Base-by-base conservation (phyloP, 2,329 filamentous ascomycete genomes). In the Rugonectria rugulosa region DNA sequence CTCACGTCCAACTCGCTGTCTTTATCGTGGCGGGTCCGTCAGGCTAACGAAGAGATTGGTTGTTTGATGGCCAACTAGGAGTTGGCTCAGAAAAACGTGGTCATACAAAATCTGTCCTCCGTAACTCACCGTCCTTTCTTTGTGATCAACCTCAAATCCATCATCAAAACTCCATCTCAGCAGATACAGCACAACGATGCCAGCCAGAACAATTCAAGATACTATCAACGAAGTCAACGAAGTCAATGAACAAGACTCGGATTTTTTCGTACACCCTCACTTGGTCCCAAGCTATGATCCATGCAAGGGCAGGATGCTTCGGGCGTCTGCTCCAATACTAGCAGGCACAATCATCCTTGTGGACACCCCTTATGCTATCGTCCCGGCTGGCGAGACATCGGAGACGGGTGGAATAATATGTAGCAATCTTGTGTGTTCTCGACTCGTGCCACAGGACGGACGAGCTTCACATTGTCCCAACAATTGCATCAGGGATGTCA, bases 341-440 rank as follows among this genome's bases (percentile, higher is more conserved):
- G 63, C 57, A 29, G 68, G 68, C 41, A 69, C 68, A 17, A 40
- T 67, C 20, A 58, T 70, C 15, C 64, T 70, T 29, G 45, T 66
- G 48, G 68, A 70, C 45, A 58, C 48, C 21, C 58, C 68, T 2
- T 70, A 68, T 61, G 68, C 68, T 36, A 65, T 68, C 42, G 59
- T 70, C 20, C 68, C 68, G 12, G 60, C 60, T 10, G 62, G 61
- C 51, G 60, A 57, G 17, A 10, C 26, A n/a, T 56, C 52, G 15
- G 44, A 52, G 26, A 53, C 20, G 11, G 52, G 64, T 32, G 17
- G 58, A 11, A 44, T 70, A 21, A 53, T 69, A 5, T 70, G 68
- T 57, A 70, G 68, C 61, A 70, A 68, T 40, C 47, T 68, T 3
- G 42, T 37, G 8, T 70, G 68, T 47, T 68, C 64, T 3, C 57